These are phyloP conservation scores for Penicillium psychrofluorescens DNA, from an alignment of 495 filamentous ascomycete species.

Conservation along the genomic window DNA sequence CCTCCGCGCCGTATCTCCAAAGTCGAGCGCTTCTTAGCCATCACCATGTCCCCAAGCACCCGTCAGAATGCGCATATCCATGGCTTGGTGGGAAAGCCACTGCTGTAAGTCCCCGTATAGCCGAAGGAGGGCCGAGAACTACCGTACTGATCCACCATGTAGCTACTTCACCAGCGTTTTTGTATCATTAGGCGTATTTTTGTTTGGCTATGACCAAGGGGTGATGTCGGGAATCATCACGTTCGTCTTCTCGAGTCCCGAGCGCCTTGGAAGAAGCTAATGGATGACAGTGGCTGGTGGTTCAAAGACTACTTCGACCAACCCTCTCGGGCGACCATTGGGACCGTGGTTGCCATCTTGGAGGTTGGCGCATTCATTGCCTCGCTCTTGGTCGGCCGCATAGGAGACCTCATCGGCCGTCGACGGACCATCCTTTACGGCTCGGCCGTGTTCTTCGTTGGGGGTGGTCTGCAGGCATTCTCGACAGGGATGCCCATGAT, in stretches of 20 bases:
- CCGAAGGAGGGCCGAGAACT: neutral
- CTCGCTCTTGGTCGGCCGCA: slow-evolving; percentile 77
- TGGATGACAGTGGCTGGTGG: slow-evolving; percentile 58
- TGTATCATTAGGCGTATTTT: slow-evolving; percentile 93
- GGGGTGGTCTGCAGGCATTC: slow-evolving; percentile 79
- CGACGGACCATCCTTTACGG: slow-evolving; percentile 90
- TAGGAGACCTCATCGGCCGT: slow-evolving; percentile 89
- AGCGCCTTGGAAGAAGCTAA: slow-evolving; percentile 3
- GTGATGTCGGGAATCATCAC: slow-evolving; percentile 99
- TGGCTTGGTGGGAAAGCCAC: slow-evolving; percentile 90
- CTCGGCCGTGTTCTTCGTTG: slow-evolving; percentile 84
- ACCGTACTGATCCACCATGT: slow-evolving; percentile 26
- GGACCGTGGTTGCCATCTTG: slow-evolving; percentile 94
- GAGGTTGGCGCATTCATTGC: slow-evolving; percentile 90
- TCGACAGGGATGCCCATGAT: slow-evolving; percentile 82
- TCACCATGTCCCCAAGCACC: slow-evolving; percentile 76
- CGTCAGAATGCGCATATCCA: slow-evolving; percentile 61
- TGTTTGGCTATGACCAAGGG: slow-evolving; percentile 98
- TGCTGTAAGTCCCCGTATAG: slow-evolving; percentile 57
- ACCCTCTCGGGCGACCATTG: slow-evolving; percentile 74
- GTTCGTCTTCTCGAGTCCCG: slow-evolving; percentile 44
- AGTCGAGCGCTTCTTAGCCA: slow-evolving; percentile 60
- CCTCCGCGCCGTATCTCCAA: slow-evolving; percentile 52
- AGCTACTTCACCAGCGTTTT: slow-evolving; percentile 98
- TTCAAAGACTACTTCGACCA: slow-evolving; percentile 92